A percentile compares a stretch with the other conserved stretches of the same genome.
Conservation (phyloP, 352 stramenopile species). For the Elongisporangium anandrum region DNA sequence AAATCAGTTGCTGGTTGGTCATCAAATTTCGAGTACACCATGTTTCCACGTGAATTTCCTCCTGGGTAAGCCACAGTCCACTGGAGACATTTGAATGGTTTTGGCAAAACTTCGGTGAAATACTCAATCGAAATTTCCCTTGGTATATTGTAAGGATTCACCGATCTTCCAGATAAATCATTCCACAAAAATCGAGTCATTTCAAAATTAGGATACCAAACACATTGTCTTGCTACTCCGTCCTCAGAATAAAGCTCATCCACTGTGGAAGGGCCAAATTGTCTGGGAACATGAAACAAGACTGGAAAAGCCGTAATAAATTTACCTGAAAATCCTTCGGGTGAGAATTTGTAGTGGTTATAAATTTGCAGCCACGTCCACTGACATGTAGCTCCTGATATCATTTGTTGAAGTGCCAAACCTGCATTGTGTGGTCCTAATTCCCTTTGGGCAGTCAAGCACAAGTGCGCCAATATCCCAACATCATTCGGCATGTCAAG, state of each 20-base stretch:
- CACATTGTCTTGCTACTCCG: conserved; percentile 17
- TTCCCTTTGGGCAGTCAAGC: conserved; percentile 20
- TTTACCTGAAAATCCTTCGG: background rate
- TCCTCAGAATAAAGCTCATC: conserved; percentile 16
- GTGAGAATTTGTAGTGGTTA: background rate
- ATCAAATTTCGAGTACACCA: conserved; percentile 32
- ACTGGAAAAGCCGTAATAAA: conserved; percentile 13
- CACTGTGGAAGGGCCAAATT: conserved; percentile 8
- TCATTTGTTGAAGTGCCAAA: conserved; percentile 2
- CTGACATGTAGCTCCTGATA: background rate
- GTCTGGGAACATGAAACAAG: conserved; percentile 12
- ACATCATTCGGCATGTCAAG: conserved; percentile 30
- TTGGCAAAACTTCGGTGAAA: conserved; percentile 31
- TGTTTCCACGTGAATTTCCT: conserved; percentile 30
- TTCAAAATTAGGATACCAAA: conserved; percentile 30
- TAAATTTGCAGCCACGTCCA: conserved; percentile 22
- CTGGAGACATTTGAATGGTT: conserved; percentile 13
- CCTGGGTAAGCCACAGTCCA: conserved; percentile 46
- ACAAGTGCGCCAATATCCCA: conserved; percentile 32
- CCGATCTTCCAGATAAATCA: conserved; percentile 5
- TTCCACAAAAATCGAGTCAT: conserved; percentile 25
- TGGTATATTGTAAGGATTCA: conserved; percentile 39
- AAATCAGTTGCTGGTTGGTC: conserved; percentile 12
- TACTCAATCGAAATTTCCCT: conserved; percentile 11
- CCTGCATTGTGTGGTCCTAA: no score